A percentile compares a stretch with the other conserved stretches of the same genome.
Evolutionary conservation across 2,329 filamentous ascomycete genomes (phyloP).

Genomic region (Zelopaecilomyces penicillatus): DNA sequence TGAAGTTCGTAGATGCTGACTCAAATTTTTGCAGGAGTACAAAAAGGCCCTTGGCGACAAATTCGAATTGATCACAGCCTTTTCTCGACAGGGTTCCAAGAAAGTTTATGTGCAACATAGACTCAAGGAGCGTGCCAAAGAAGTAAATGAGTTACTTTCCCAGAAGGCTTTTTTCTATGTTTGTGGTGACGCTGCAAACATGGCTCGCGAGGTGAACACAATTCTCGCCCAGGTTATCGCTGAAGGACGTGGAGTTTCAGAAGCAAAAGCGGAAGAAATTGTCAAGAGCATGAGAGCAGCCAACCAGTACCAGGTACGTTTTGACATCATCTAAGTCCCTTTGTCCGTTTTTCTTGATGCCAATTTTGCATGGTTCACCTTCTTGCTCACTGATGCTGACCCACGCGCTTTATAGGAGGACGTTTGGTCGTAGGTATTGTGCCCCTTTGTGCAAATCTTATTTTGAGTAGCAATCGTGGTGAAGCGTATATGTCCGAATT

Average conservation of each 20-base stretch:
- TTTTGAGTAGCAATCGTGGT: too few species aligned
- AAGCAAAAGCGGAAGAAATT: constrained; percentile 87
- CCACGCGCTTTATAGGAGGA: constrained; percentile 46
- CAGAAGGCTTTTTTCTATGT: constrained; percentile 95
- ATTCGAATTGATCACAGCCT: constrained; percentile 85
- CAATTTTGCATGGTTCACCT: too few species aligned
- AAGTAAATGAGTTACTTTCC: constrained; percentile 79
- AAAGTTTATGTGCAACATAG: constrained; percentile 98
- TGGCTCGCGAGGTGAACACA: constrained; percentile 88
- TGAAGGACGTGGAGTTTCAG: constrained; percentile 70
- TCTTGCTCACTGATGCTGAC: neutral
- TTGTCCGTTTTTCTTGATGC: too few species aligned
- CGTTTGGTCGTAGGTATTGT: constrained; percentile 52
- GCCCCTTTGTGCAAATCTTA: too few species aligned
- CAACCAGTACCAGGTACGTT: constrained; percentile 85
- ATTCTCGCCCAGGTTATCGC: constrained; percentile 82
- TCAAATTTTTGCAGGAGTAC: constrained; percentile 54
- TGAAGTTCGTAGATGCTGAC: constrained; percentile 15
- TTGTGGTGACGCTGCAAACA: constrained; percentile 94
- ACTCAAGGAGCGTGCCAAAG: constrained; percentile 70
- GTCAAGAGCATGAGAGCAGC: constrained; percentile 93
- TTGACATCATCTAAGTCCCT: neutral
- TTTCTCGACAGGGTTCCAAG: constrained; percentile 77
- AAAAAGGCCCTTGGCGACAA: constrained; percentile 76
- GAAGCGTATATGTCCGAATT: too few species aligned